These are phyloP conservation scores for Colletotrichum higginsianum DNA, from an alignment of 2,329 filamentous ascomycete species.

Conservation along the genomic window DNA sequence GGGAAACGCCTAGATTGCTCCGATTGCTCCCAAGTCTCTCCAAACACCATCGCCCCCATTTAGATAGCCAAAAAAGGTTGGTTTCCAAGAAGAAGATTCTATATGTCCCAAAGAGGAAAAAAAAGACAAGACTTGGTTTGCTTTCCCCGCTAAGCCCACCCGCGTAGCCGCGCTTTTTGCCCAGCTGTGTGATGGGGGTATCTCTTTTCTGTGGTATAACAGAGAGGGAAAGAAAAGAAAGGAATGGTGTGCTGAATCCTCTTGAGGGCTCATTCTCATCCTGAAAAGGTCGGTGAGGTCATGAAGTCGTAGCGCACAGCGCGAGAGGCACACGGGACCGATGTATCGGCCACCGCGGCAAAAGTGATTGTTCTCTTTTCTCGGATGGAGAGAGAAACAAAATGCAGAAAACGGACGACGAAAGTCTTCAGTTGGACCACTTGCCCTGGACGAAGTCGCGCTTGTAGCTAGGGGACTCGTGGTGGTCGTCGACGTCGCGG, in stretches of 20 bases:
- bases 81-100: conserved; percentile 16
- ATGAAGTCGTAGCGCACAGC: conserved; percentile 41
- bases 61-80: background rate
- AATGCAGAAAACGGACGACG: no score
- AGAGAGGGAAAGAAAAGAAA: background rate
- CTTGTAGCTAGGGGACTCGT: conserved; percentile 45
- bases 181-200: conserved; percentile 27
- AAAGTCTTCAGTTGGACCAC: conserved; percentile 34
- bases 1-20: conserved; percentile 37
- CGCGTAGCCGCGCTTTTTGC: conserved; percentile 15
- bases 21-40: conserved; percentile 29
- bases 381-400: background rate
- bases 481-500: conserved; percentile 34
- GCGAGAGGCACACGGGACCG: conserved; percentile 7
- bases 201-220: conserved; percentile 8
- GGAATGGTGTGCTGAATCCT: conserved; percentile 20
- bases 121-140: background rate
- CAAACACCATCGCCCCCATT: conserved; percentile 7
- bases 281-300: conserved; percentile 17
- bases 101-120: conserved; percentile 13
- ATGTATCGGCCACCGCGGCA: background rate
- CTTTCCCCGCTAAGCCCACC: conserved; percentile 10
- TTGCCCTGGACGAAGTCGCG: conserved; percentile 54
- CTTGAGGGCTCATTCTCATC: conserved; percentile 16
- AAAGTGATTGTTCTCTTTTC: background rate